Percentiles rank a stretch among this genome's conserved stretches.
Evolutionary conservation across 2,329 filamentous ascomycete species (phyloP).

Genomic region (Biscogniauxia marginata): DNA sequence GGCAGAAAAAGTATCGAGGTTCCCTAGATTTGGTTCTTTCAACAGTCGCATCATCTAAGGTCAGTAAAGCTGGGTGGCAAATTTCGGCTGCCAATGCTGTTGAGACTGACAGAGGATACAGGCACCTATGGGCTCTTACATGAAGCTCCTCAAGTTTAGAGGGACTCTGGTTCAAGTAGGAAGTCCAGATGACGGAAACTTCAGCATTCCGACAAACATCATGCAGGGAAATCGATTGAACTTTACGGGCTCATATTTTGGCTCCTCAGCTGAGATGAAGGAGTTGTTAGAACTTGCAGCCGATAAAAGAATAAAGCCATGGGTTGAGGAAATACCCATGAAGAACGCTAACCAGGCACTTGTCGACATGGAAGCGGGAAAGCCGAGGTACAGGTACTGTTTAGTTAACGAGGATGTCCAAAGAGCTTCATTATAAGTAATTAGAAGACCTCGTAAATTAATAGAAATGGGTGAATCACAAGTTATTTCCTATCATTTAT

Average conservation of each 20-base stretch:
- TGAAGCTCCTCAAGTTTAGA: constrained; percentile 54
- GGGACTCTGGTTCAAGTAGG: constrained; percentile 64
- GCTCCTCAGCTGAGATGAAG: constrained; percentile 46
- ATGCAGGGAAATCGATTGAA: constrained; percentile 47
- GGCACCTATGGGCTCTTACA: constrained; percentile 59
- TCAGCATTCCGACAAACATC: constrained; percentile 8
- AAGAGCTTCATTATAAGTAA: constrained; percentile 1
- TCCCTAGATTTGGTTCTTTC: constrained; percentile 53
- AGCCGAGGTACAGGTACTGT: constrained; percentile 8
- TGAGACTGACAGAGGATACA: constrained; percentile 2
- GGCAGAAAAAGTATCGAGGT: constrained; percentile 47
- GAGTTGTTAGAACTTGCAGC: constrained; percentile 51
- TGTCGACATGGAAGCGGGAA: constrained; percentile 7
- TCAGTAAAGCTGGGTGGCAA: constrained; percentile 35
- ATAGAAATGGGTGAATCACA: too few relatives aligned
- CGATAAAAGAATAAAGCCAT: constrained; percentile 46
- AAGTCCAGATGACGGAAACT: constrained; percentile 51
- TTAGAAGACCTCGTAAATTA: background rate
- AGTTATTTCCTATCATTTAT: too few relatives aligned
- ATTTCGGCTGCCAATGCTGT: background rate
- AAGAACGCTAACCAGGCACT: constrained; percentile 6
- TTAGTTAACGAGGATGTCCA: constrained; percentile 7
- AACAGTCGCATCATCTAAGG: constrained; percentile 42
- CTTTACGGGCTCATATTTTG: constrained; percentile 42
- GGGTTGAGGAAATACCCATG: constrained; percentile 47